phyloP scores from a whole-genome alignment of 306 rosid species.

The Cicer arietinum region DNA sequence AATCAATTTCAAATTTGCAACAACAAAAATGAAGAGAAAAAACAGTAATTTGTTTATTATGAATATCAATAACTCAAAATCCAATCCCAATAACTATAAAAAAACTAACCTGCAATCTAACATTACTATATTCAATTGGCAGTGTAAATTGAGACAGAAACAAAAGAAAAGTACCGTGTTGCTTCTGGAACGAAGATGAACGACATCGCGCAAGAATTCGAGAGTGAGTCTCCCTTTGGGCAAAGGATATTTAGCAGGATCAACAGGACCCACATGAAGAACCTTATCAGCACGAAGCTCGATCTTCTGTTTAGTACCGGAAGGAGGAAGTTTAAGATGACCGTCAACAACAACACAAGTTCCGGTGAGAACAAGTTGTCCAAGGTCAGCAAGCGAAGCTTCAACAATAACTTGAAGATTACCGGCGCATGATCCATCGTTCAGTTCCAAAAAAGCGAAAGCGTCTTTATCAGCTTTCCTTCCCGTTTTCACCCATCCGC shows the following conservation, averaged over 20 bases:
- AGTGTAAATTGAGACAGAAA: background rate
- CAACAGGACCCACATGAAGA: slow-evolving; percentile 82
- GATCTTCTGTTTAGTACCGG: slow-evolving; percentile 80
- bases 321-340: slow-evolving; percentile 75
- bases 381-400: slow-evolving; percentile 71
- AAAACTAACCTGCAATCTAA: background rate
- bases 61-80: background rate
- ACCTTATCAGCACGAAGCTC: slow-evolving; percentile 81
- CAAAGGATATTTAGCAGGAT: slow-evolving; percentile 85
- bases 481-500: slow-evolving; percentile 98
- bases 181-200: slow-evolving; percentile 90
- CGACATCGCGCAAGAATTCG: slow-evolving; percentile 76
- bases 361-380: slow-evolving; percentile 83
- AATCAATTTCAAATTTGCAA: background rate
- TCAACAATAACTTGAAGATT: slow-evolving; percentile 88
- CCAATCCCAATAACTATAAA: background rate
- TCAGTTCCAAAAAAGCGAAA: slow-evolving; percentile 85
- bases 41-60: background rate
- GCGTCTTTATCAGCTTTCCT: slow-evolving; percentile 95
- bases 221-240: slow-evolving; percentile 83
- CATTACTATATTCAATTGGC: background rate
- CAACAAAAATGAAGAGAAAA: background rate
- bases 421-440: slow-evolving; percentile 83
- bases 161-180: slow-evolving; percentile 62
- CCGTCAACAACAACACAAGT: slow-evolving; percentile 83